phyloP scores from a whole-genome alignment of 495 filamentous ascomycete genomes.

The Neurospora sublineolata region DNA sequence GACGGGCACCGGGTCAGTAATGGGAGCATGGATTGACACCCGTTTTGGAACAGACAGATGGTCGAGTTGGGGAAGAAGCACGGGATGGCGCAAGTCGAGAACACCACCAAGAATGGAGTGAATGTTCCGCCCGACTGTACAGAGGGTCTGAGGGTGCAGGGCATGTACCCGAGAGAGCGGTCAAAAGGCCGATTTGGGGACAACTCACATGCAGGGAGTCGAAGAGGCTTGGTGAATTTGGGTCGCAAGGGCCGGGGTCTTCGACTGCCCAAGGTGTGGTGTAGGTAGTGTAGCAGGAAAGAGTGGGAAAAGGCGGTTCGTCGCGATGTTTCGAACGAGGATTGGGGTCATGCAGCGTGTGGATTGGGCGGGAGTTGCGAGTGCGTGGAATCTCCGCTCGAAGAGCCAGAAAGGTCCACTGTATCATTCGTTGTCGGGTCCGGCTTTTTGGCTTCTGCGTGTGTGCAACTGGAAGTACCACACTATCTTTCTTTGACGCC shows the following conservation, averaged over 20 bases:
- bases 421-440: neutral
- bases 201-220: slow-evolving; percentile 5
- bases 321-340: too few relatives aligned
- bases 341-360: too few relatives aligned
- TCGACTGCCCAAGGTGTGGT: neutral
- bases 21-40: neutral
- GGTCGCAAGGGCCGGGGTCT: neutral
- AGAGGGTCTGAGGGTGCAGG: slow-evolving; percentile 1
- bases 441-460: neutral
- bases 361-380: neutral
- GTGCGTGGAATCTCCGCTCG: neutral
- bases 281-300: neutral
- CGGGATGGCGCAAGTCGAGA: neutral
- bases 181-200: slow-evolving; percentile 3
- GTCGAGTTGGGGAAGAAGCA: neutral
- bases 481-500: neutral
- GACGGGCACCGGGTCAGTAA: neutral
- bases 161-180: slow-evolving; percentile 7
- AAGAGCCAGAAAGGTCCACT: neutral
- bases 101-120: neutral
- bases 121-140: neutral
- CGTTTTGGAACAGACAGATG: neutral
- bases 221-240: neutral
- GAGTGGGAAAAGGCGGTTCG: neutral
- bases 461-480: neutral